Conservation (phyloP, 257 asterid species). For the Fraxinus americana region DNA sequence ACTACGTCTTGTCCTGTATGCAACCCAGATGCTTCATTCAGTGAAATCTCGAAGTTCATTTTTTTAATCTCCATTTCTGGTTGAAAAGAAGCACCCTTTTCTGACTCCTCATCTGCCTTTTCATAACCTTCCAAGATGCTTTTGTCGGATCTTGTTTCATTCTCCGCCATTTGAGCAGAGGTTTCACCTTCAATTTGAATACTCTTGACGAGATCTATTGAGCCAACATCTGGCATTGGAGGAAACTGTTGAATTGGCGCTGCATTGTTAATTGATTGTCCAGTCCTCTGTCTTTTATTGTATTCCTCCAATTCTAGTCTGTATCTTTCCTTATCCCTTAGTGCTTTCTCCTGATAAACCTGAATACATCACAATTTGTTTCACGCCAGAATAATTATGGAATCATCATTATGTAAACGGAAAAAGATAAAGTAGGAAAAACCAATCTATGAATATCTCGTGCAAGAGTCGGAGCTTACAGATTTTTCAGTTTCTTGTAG, state of each 20-base stretch:
- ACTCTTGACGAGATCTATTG: conserved; percentile 30
- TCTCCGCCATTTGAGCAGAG: conserved; percentile 12
- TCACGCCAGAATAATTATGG: neutral
- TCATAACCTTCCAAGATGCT: conserved; percentile 35
- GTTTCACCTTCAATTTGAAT: conserved; percentile 33
- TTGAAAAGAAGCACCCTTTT: conserved; percentile 24
- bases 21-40: conserved; percentile 32
- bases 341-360: conserved; percentile 83
- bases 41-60: conserved; percentile 25
- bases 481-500: conserved; percentile 58
- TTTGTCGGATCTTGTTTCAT: conserved; percentile 24
- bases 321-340: conserved; percentile 76
- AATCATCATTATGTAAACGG: too few relatives aligned
- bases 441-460: too few relatives aligned
- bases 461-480: conserved; percentile 41
- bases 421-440: too few relatives aligned
- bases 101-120: conserved; percentile 23
- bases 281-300: conserved; percentile 46
- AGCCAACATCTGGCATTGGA: conserved; percentile 13
- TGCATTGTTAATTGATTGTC: conserved; percentile 27
- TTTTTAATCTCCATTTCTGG: conserved; percentile 32
- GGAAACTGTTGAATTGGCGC: conserved; percentile 35
- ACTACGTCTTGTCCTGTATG: conserved; percentile 25
- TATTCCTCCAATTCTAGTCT: conserved; percentile 69
- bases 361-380: conserved; percentile 21